Conservation (phyloP, 176 grass and related monocot species). For the Tillandsia leiboldiana region DNA sequence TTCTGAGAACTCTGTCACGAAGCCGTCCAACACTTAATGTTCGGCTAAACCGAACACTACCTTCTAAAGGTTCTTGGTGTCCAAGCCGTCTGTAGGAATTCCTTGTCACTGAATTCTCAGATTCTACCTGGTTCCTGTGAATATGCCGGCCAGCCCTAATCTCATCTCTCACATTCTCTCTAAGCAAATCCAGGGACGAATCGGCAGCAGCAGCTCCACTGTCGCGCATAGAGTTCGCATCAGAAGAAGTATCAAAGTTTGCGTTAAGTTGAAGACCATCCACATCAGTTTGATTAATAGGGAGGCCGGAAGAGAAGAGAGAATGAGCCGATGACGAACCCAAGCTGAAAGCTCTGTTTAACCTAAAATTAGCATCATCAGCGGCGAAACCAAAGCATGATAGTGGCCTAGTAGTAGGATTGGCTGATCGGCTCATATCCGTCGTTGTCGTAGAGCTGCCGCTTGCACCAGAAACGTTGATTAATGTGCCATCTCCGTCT, state of each 20-base stretch:
- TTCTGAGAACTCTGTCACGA: slow-evolving; percentile 83
- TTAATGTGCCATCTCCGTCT: slow-evolving; percentile 29
- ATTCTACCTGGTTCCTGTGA: slow-evolving; percentile 49
- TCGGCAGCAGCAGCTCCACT: slow-evolving; percentile 26
- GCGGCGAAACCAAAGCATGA: slow-evolving; percentile 30
- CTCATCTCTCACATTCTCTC: slow-evolving; percentile 38
- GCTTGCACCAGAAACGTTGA: slow-evolving; percentile 26
- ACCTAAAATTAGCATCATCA: slow-evolving; percentile 46
- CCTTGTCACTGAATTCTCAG: slow-evolving; percentile 36
- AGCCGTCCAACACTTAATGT: slow-evolving; percentile 76
- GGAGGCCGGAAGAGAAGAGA: slow-evolving; percentile 40
- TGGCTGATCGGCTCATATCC: slow-evolving; percentile 12
- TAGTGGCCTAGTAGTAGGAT: slow-evolving; percentile 27
- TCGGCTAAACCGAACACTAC: slow-evolving; percentile 75
- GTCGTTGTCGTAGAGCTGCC: slow-evolving; percentile 9
- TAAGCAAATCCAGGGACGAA: slow-evolving; percentile 41
- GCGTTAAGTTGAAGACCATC: slow-evolving; percentile 2
- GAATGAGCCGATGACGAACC: slow-evolving; percentile 59
- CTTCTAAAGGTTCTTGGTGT: slow-evolving; percentile 68
- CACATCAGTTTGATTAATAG: slow-evolving; percentile 36
- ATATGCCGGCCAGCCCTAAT: slow-evolving; percentile 37
- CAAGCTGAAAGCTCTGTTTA: slow-evolving; percentile 79
- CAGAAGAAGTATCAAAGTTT: slow-evolving; percentile 18
- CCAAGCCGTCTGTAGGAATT: slow-evolving; percentile 43
- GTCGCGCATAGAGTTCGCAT: slow-evolving; percentile 23